These are phyloP conservation scores for Elsinoe necatrix DNA, from an alignment of 2,329 filamentous ascomycete genomes.

Conservation along the genomic window DNA sequence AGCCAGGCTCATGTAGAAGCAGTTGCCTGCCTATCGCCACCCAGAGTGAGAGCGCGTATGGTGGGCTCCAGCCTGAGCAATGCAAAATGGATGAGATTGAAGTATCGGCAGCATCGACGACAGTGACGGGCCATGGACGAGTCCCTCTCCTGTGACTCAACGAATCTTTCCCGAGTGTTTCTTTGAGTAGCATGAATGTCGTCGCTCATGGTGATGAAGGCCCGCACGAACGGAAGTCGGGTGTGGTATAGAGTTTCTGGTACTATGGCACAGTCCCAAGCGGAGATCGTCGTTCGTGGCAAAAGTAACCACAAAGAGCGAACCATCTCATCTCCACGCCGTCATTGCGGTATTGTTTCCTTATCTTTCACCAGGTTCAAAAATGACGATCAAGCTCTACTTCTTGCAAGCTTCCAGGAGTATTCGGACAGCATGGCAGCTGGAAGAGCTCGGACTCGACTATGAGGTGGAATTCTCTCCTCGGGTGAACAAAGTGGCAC, in stretches of 20 bases:
- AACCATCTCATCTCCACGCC: background rate
- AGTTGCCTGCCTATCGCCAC: background rate
- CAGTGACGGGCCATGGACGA: too few relatives aligned
- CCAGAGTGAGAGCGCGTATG: background rate
- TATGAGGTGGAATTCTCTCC: conserved; percentile 37
- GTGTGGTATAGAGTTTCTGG: conserved; percentile 6
- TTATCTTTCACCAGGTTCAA: background rate
- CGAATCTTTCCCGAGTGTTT: background rate
- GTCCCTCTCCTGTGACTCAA: background rate
- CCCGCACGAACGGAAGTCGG: conserved; percentile 4
- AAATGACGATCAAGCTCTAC: conserved; percentile 34
- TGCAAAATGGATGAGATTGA: background rate
- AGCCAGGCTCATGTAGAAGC: background rate
- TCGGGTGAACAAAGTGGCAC: conserved; percentile 33
- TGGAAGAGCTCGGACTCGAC: conserved; percentile 37
- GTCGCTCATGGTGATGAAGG: background rate
- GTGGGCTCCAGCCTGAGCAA: background rate
- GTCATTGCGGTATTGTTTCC: background rate
- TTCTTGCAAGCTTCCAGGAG: conserved; percentile 41
- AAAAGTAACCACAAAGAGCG: background rate
- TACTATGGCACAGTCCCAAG: background rate
- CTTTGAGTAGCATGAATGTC: background rate
- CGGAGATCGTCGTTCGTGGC: conserved; percentile 5
- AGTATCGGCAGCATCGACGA: too few relatives aligned
- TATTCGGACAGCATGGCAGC: conserved; percentile 40